Percentiles rank a stretch among this genome's conserved stretches.
phyloP scores from a whole-genome alignment of 2,329 filamentous ascomycete species.

The Pseudocercospora pini-densiflorae region DNA sequence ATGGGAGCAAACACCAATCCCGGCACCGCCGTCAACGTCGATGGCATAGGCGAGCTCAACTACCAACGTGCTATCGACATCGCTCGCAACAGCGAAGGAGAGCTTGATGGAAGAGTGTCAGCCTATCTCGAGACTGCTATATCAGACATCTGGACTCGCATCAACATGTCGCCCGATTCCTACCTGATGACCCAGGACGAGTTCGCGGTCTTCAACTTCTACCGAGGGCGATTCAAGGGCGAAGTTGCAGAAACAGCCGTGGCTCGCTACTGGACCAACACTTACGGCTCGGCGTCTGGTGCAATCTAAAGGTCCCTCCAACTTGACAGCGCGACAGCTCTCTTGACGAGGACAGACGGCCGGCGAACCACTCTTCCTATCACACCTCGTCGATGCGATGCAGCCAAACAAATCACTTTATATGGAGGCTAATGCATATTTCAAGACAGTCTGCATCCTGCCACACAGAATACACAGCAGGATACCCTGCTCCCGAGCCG shows the following conservation, averaged over 20 bases:
- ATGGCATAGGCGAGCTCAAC: slow-evolving; percentile 47
- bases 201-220: slow-evolving; percentile 87
- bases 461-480: slow-evolving; percentile 11
- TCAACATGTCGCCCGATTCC: slow-evolving; percentile 66
- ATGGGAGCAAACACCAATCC: slow-evolving; percentile 49
- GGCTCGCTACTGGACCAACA: slow-evolving; percentile 61
- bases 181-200: slow-evolving; percentile 79
- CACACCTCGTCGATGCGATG: not conserved
- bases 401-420: not conserved
- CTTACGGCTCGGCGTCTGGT: slow-evolving; percentile 21
- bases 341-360: not conserved
- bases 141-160: slow-evolving; percentile 67
- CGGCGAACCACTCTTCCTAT: slow-evolving; percentile 3
- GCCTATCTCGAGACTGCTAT: slow-evolving; percentile 69
- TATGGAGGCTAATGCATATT: slow-evolving; percentile 17
- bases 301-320: slow-evolving; percentile 9
- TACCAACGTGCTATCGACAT: slow-evolving; percentile 74
- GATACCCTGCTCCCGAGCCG: slow-evolving; percentile 12
- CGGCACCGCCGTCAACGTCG: slow-evolving; percentile 34
- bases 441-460: slow-evolving; percentile 15
- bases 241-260: slow-evolving; percentile 58
- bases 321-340: not conserved
- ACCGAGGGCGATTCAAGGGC: slow-evolving; percentile 68
- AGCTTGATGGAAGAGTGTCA: slow-evolving; percentile 65
- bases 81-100: slow-evolving; percentile 73